Evolutionary conservation across 1,139 yeast species (phyloP).

Genomic region (Lodderomyces elongisporus): DNA sequence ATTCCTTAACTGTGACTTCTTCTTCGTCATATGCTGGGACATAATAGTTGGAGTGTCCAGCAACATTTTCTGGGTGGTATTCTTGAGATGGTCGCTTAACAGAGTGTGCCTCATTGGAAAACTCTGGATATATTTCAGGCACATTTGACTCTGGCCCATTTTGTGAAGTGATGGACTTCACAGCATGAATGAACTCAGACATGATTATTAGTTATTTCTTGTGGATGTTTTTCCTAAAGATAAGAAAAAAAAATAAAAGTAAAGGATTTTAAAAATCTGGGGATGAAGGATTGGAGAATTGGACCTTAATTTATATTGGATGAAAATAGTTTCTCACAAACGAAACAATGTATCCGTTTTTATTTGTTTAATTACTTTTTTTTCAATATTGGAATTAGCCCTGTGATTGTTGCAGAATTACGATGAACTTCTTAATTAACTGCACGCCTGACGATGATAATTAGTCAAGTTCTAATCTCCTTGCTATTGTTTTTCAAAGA

Average conservation of each 20-base stretch:
- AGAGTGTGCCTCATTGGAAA: neutral
- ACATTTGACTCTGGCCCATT: slow-evolving; percentile 16
- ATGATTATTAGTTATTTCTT: slow-evolving; percentile 3
- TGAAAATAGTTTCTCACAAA: too few species aligned
- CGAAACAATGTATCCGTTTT: too few species aligned
- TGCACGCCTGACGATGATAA: too few species aligned
- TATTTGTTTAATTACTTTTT: too few species aligned
- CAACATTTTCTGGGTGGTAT: slow-evolving; percentile 7
- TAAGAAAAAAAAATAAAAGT: neutral
- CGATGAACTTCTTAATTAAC: too few species aligned
- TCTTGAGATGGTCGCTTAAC: slow-evolving; percentile 12
- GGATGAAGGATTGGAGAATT: too few species aligned
- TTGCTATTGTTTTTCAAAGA: too few species aligned
- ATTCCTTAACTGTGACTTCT: slow-evolving; percentile 43
- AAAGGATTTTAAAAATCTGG: neutral
- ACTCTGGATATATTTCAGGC: slow-evolving; percentile 17
- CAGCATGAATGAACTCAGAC: slow-evolving; percentile 11
- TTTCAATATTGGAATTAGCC: too few species aligned
- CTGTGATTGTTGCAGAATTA: too few species aligned
- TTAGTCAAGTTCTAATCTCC: too few species aligned
- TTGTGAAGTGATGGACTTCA: slow-evolving; percentile 12
- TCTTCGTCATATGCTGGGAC: slow-evolving; percentile 41
- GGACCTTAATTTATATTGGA: too few species aligned
- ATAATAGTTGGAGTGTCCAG: slow-evolving; percentile 8
- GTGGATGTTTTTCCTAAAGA: too few species aligned